Evolutionary conservation across 371 early-diverging fungal species (phyloP), one percentile per base, ranked within the genome.

Genomic region (Mucor plumbeus): DNA sequence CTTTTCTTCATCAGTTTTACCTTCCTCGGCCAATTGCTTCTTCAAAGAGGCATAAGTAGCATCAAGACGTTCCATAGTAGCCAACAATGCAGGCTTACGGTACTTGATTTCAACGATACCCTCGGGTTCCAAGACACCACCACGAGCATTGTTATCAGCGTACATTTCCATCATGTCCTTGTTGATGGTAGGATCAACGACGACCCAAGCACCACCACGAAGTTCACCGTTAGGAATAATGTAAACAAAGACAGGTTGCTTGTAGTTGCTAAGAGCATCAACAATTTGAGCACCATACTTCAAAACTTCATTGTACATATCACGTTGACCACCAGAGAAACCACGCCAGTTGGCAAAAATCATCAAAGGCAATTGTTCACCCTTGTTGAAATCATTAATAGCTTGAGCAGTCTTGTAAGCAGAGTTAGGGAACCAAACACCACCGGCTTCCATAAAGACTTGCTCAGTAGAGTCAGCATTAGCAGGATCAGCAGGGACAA

Each of bases 291-390:
- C 89, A 64, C 99, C 99, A 74, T 92, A 97, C 82, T 99, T 98
- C 63, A 99, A 87, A 3, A 99, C 89, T 79, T 97, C 97, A 74
- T 97, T 91, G 88, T 90, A 97, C 98, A 99, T 98, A 81, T 99
- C 99, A 72, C 92, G 94, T 80, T 98, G 97, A 62, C 99, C 99
- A 68, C 99, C 99, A 48, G 94, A 94, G 91, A 99, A 99, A 62
- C 99, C 99, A 86, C 99, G 96, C 99, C 99, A 99, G 93, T 99
- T 99, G 82, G 99, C 99, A 87, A 99, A 95, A 81, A 99, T 93
- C 77, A 99, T 93, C 77, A 99, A 81, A 17, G 99, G 97, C 65
- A 99, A 87, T 72, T 95, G 95, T 82, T 99, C 99, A 79, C 98
- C 97, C 74, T 96, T 92, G 89, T 98, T 97, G 72, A 99, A 97